These are phyloP conservation scores for Aurantiochytrium sp. DNA, from an alignment of 108 stramenopile genomes.

Conservation along the genomic window DNA sequence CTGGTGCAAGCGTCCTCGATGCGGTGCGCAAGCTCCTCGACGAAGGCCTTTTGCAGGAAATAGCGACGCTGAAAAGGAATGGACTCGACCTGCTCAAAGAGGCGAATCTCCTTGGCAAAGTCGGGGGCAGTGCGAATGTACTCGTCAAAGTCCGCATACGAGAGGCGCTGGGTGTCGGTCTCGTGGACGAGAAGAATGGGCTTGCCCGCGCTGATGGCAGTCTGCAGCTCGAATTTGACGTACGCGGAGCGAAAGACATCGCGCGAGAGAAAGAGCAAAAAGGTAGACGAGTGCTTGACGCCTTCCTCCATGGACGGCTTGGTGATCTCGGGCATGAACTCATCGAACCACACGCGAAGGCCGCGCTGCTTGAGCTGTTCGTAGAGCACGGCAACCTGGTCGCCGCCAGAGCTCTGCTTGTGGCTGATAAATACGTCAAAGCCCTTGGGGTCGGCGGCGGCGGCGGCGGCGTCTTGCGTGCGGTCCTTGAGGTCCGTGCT, in stretches of 20 bases:
- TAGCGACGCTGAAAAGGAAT: conserved; percentile 17
- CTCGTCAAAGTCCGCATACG: background rate
- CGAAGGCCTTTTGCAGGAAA: background rate
- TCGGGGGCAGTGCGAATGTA: background rate
- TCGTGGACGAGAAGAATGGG: conserved; percentile 14
- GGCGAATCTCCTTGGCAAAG: background rate
- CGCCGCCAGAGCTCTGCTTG: background rate
- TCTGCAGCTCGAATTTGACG: conserved; percentile 10
- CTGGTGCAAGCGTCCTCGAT: background rate
- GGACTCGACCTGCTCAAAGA: conserved; percentile 1
- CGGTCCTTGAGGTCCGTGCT: no score
- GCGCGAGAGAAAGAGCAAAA: background rate
- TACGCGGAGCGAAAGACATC: background rate
- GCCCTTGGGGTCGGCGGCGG: background rate
- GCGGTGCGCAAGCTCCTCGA: background rate
- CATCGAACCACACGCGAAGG: background rate
- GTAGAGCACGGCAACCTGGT: background rate
- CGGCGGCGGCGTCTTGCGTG: no score
- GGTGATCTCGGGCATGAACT: background rate
- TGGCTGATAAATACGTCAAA: conserved; percentile 20
- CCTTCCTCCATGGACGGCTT: background rate
- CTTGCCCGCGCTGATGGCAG: background rate
- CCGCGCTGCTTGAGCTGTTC: background rate
- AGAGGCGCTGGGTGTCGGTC: background rate
- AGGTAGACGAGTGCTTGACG: background rate